Evolutionary conservation across 495 filamentous ascomycete genomes (phyloP), one percentile per base, ranked within the genome.

Genomic region (Durotheca rogersii): DNA sequence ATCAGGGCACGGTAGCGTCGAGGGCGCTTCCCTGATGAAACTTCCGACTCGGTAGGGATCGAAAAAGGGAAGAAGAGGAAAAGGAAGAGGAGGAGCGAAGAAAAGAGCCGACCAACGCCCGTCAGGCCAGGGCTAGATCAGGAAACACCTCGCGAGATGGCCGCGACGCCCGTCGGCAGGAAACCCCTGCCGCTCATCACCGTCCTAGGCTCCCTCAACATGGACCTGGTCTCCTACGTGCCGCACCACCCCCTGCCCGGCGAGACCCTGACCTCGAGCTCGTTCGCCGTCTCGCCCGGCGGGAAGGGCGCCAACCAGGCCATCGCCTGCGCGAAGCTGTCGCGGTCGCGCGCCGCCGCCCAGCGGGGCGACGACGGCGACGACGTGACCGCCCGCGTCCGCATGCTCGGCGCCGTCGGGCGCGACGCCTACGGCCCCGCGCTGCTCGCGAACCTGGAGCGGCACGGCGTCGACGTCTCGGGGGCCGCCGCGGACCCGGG

Each of bases 221-320:
- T 82, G 56, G 93, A 98, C 72, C 83, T 96, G 50, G 85, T 94
- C 33, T 89, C 89, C 30, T 80, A 85, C 49, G 95, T 92, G 21
- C 77, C 88, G 0, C 89, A 93, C 30, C 77, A 95, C 49, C 93
- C 93, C 2, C 67, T 72, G 0, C 78, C 86, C 2, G 93, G 93
- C 48, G 93, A 98, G 62, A 98, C 93, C 3, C 78, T 98, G 30
- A 91, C 85, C 2, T 76, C 89, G n/a, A 76, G 72, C 43, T 81
- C 81, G 4, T 94, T 93, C 74, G 75, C 79, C 63, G 87, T 82
- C 32, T 90, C 86, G 38, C 82, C 84, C 10, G 93, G 93, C 44
- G 93, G 93, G 32, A 98, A 98, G 71, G 93, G 93, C 51, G 89
- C 90, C 25, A 98, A 98, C 74, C 93, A 97, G 72, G 90, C 90